Evolutionary conservation across 768 basidiomycete genomes (phyloP).

Genomic region (Amylocystis lapponica): DNA sequence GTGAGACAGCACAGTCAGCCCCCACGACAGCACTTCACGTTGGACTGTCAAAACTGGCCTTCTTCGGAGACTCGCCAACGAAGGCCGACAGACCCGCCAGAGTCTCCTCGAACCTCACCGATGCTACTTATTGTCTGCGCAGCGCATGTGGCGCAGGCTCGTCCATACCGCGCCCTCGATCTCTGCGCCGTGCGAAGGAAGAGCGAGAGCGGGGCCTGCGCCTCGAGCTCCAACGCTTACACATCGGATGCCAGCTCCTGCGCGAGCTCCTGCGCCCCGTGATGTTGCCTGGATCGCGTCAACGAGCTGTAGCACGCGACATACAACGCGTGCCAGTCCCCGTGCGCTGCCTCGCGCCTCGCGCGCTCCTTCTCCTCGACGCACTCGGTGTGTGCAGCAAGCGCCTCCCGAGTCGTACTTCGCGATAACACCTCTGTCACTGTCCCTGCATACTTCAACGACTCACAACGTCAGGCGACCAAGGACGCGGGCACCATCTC

Average conservation of each 20-base stretch:
- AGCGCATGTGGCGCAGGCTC: constrained; percentile 26
- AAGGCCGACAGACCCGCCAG: constrained; percentile 49
- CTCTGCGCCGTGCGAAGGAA: no score
- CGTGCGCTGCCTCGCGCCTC: constrained; percentile 23
- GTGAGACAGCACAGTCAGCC: no score
- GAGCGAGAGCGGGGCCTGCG: constrained; percentile 29
- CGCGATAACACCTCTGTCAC: no score
- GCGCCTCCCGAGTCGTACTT: no score
- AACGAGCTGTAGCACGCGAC: constrained; percentile 35
- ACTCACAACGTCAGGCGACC: no score
- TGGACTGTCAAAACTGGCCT: no score
- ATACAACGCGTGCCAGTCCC: constrained; percentile 46
- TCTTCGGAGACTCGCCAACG: constrained; percentile 37
- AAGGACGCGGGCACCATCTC: no score
- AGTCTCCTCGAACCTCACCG: constrained; percentile 37
- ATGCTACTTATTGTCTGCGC: constrained; percentile 48
- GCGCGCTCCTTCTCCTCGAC: constrained; percentile 31
- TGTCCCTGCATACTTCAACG: no score
- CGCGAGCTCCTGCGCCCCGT: constrained; percentile 33
- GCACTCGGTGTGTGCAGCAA: constrained; percentile 38
- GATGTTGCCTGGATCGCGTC: constrained; percentile 34
- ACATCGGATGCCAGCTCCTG: constrained; percentile 44
- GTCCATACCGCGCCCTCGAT: not conserved
- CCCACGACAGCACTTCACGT: no score
- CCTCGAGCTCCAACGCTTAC: constrained; percentile 42